These are phyloP conservation scores for Trametes meyenii DNA, from an alignment of 768 basidiomycete species.

Conservation along the genomic window DNA sequence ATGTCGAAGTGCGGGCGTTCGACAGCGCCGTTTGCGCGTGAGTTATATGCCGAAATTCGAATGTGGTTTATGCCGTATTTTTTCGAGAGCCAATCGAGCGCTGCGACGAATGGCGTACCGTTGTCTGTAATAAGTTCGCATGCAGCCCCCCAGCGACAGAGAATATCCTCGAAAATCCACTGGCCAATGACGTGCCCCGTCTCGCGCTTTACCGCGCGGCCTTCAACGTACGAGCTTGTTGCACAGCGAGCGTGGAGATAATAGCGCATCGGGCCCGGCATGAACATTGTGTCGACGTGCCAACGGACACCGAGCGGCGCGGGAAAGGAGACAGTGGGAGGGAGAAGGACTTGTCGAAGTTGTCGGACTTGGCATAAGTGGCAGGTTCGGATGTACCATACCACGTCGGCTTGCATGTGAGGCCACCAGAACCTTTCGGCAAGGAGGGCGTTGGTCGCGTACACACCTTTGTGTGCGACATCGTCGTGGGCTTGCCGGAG, in stretches of 20 bases:
- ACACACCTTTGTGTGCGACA: conserved; percentile 27
- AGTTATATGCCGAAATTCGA: conserved; percentile 23
- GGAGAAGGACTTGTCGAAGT: conserved; percentile 27
- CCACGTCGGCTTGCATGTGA: conserved; percentile 21
- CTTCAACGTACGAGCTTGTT: conserved; percentile 40
- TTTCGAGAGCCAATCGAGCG: conserved; percentile 28
- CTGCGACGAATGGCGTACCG: conserved; percentile 34
- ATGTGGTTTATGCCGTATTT: conserved; percentile 43
- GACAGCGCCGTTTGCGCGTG: conserved; percentile 29
- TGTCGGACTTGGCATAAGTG: conserved; percentile 41
- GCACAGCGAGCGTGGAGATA: conserved; percentile 43
- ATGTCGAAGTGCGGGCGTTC: conserved; percentile 28
- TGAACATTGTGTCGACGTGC: conserved; percentile 46
- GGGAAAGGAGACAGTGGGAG: conserved; percentile 26
- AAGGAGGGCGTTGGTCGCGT: conserved; percentile 12
- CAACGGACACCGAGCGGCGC: conserved; percentile 37
- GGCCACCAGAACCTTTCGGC: conserved; percentile 34
- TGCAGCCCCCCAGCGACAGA: conserved; percentile 46
- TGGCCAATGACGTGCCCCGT: conserved; percentile 30
- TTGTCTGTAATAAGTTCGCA: conserved; percentile 47
- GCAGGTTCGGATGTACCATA: conserved; percentile 35
- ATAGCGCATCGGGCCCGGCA: conserved; percentile 40
- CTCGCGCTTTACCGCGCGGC: conserved; percentile 31
- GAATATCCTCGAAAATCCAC: conserved; percentile 41
- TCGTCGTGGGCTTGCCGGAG: conserved; percentile 26